A percentile compares a stretch with the other conserved stretches of the same genome.
phyloP scores from a whole-genome alignment of 2,329 filamentous ascomycete species.

The Alternaria brassicicola region DNA sequence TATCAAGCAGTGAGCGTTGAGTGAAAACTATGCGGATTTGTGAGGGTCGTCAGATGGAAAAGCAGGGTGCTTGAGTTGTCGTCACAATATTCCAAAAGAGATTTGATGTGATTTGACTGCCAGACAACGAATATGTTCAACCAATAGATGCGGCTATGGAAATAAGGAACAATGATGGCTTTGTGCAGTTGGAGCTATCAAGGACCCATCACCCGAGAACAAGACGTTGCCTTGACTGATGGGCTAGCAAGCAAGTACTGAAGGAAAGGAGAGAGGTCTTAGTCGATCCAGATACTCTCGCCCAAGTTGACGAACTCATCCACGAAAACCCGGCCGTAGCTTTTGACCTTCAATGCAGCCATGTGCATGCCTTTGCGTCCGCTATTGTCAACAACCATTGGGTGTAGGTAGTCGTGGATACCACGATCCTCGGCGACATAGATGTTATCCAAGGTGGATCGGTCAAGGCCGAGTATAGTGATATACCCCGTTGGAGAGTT shows the following conservation, averaged over 20 bases:
- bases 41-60: not conserved
- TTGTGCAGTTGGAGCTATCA: not conserved
- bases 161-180: not conserved
- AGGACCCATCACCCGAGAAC: not conserved
- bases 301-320: slow-evolving; percentile 6
- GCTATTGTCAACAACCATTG: not conserved
- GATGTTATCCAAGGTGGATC: not conserved
- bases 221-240: not conserved
- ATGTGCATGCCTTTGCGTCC: not conserved
- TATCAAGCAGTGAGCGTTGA: not conserved
- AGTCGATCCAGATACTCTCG: slow-evolving; percentile 15
- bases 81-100: not conserved
- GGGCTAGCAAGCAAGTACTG: not conserved
- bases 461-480: slow-evolving; percentile 24
- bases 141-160: not conserved
- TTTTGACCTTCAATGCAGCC: slow-evolving; percentile 6
- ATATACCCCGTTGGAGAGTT: slow-evolving; percentile 27
- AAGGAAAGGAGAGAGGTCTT: not conserved
- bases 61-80: not conserved
- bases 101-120: not conserved
- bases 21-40: not conserved
- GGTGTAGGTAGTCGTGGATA: slow-evolving; percentile 3
- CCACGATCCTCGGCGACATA: not conserved
- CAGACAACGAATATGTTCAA: not conserved
- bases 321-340: slow-evolving; percentile 9